Base-by-base conservation (phyloP, 805 yeast species). In the Tetrapisispora taiwanensis region DNA sequence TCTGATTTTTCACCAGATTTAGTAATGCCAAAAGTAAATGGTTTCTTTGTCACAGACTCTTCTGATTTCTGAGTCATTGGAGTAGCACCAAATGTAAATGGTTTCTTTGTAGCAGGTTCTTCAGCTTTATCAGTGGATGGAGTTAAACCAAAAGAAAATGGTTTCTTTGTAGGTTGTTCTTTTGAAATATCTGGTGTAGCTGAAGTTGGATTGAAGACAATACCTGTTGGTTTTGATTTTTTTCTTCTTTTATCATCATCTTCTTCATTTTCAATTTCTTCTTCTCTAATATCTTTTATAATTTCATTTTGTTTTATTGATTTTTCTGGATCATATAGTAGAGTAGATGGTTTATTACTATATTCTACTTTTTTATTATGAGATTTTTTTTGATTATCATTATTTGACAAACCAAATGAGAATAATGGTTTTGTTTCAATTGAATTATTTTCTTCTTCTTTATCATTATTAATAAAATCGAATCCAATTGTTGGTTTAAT, bases 401-500 rank as follows among this genome's bases (percentile, higher is more conserved):
- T 18, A 17, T 36, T 36, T 26, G 24, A 36, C 12, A 41, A 28
- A 32, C 48, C 52, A 39, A 52, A 50, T 13, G 54, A 45, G 30
- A 52, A 48, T 13, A 43, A 14, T 33, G 53, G 52, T 33, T 34
- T 38, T 4, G 30, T 15, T 5, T 35, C 18, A n/a, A 5, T 7
- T 24, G 38, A 20, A 3, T 35, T 14, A 17, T 18, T 7, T 18
- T 33, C n/a, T n/a, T n/a, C n/a, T n/a, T n/a, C n/a, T n/a, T n/a
- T n/a, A n/a, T n/a, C n/a, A 9, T 22, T 42, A 31, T 55, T 60
- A 9, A 60, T 42, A 37, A 62, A 62, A 45, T 62, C 63, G 36
- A 62, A 62, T 2, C 63, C 65, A 1, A 52, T 46, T 3, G 65
- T 58, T 13, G 66, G 66, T 14, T 46, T 26, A 8, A 58, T 41